Evolutionary conservation across 1,139 yeast species (phyloP).

Genomic region (Blastobotrys arbuscula): DNA sequence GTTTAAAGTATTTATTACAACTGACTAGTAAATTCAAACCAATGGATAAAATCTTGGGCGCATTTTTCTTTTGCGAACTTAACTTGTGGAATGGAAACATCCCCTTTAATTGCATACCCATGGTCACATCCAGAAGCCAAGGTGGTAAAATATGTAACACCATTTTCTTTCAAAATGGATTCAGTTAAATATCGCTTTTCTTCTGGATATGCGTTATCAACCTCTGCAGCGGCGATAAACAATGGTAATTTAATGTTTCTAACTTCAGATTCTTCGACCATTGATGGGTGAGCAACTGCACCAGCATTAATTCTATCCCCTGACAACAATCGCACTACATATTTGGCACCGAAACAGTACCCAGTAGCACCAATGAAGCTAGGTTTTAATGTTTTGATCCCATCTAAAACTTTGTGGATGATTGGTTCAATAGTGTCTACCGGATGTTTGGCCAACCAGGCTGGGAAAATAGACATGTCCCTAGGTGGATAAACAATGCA

Average conservation of each 20-base stretch:
- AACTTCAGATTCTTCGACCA: constrained; percentile 59
- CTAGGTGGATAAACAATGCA: constrained; percentile 29
- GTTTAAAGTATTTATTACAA: too few species aligned
- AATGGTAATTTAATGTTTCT: constrained; percentile 55
- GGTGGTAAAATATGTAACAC: constrained; percentile 52
- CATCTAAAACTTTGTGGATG: constrained; percentile 41
- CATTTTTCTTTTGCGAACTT: constrained; percentile 69
- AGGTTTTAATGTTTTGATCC: constrained; percentile 45
- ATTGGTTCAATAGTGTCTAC: constrained; percentile 42
- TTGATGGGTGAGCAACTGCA: constrained; percentile 79
- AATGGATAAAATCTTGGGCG: constrained; percentile 51
- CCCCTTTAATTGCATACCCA: constrained; percentile 79
- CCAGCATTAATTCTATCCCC: constrained; percentile 46
- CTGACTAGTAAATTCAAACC: constrained; percentile 37
- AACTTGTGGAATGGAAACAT: constrained; percentile 46
- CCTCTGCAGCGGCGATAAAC: constrained; percentile 66
- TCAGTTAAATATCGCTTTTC: constrained; percentile 64
- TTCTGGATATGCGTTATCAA: constrained; percentile 53
- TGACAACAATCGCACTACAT: constrained; percentile 49
- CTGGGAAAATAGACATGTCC: constrained; percentile 32
- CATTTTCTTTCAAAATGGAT: constrained; percentile 45
- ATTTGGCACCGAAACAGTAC: constrained; percentile 82
- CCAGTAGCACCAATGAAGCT: constrained; percentile 59
- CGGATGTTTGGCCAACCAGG: constrained; percentile 54
- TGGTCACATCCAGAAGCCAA: constrained; percentile 59